phyloP scores from a whole-genome alignment of 331 rosid species.

The Saraca asoca region DNA sequence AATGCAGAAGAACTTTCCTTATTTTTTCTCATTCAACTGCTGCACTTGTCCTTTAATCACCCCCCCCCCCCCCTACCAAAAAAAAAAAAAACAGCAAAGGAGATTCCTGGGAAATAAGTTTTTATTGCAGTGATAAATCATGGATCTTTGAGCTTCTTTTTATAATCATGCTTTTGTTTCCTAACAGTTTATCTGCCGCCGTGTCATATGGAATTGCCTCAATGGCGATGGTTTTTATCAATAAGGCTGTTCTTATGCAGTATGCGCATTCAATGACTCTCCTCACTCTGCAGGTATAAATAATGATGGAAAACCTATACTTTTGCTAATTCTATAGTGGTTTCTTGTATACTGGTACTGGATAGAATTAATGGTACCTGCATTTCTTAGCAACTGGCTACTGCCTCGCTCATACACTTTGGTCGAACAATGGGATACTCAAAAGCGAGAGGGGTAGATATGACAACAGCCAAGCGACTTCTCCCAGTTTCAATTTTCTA shows the following conservation, averaged over 20 bases:
- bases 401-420: slow-evolving; percentile 67
- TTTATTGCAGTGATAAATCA: slow-evolving; percentile 1
- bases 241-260: slow-evolving; percentile 92
- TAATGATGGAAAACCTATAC: background rate
- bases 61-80: too few relatives aligned
- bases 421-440: slow-evolving; percentile 76
- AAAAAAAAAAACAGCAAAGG: too few relatives aligned
- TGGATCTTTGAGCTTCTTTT: background rate
- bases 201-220: slow-evolving; percentile 87
- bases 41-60: too few relatives aligned
- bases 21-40: background rate
- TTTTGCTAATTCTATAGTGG: slow-evolving; percentile 1
- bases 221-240: slow-evolving; percentile 97
- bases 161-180: slow-evolving; percentile 27
- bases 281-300: slow-evolving; percentile 84
- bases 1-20: background rate
- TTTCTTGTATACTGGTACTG: slow-evolving; percentile 14
- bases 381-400: slow-evolving; percentile 71
- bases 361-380: background rate
- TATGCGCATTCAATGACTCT: slow-evolving; percentile 83
- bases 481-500: slow-evolving; percentile 86
- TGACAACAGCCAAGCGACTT: slow-evolving; percentile 73
- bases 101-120: background rate
- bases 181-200: slow-evolving; percentile 73
- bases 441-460: slow-evolving; percentile 62